phyloP scores from a whole-genome alignment of 1,139 yeast species.

The Hansenula lynferdii region DNA sequence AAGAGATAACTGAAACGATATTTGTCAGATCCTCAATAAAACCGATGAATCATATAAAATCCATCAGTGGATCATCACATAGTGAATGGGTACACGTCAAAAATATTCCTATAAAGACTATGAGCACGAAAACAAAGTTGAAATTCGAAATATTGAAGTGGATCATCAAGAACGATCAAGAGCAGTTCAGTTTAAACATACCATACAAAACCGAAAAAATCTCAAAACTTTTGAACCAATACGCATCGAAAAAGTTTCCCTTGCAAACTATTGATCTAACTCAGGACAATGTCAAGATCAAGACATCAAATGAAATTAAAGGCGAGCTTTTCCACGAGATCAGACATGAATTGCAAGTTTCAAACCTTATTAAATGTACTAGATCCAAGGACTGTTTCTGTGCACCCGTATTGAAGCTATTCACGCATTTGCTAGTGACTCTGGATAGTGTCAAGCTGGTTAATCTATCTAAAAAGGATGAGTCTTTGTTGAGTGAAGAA shows the following conservation, averaged over 20 bases:
- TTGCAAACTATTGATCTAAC: conserved; percentile 11
- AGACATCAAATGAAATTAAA: conserved; percentile 10
- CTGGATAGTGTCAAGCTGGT: background rate
- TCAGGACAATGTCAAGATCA: conserved; percentile 14
- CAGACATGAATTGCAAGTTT: conserved; percentile 26
- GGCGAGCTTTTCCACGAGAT: conserved; percentile 29
- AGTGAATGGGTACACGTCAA: too few species aligned
- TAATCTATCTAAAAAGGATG: background rate
- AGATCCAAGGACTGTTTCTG: conserved; percentile 6
- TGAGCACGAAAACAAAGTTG: conserved; percentile 9
- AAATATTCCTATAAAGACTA: background rate
- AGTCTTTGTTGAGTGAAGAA: background rate
- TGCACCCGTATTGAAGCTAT: background rate
- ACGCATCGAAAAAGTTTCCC: conserved; percentile 22
- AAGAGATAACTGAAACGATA: conserved; percentile 10
- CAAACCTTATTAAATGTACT: conserved; percentile 14
- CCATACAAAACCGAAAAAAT: conserved; percentile 27
- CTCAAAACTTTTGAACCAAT: conserved; percentile 23
- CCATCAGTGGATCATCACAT: conserved; percentile 2
- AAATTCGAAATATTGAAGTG: conserved; percentile 29
- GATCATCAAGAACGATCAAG: conserved; percentile 25
- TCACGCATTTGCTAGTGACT: background rate
- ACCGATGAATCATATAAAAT: background rate
- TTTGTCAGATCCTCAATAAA: conserved; percentile 3
- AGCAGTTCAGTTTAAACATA: conserved; percentile 25